Conservation (phyloP, 1,139 yeast genomes). For the Candida tetrigidarum region DNA sequence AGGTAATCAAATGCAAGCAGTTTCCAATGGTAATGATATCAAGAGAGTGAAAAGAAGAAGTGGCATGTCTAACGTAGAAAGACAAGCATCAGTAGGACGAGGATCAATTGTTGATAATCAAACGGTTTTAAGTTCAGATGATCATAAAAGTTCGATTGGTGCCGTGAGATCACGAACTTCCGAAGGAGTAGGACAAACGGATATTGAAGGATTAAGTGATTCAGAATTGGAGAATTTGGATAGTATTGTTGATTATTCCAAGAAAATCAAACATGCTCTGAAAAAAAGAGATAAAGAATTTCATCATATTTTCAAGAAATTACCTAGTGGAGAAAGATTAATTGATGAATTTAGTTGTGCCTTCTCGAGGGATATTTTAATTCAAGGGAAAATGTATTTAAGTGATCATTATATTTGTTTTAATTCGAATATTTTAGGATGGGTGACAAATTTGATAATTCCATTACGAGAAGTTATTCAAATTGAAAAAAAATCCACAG, state of each 20-base stretch:
- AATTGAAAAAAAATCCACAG: constrained; percentile 73
- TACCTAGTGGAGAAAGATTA: constrained; percentile 56
- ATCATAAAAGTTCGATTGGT: constrained; percentile 2
- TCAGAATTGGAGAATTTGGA: constrained; percentile 21
- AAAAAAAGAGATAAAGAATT: constrained; percentile 62
- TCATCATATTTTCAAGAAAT: constrained; percentile 60
- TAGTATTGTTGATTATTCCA: constrained; percentile 25
- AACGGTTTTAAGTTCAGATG: constrained; percentile 5
- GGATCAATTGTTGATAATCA: constrained; percentile 10
- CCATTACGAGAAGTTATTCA: constrained; percentile 73
- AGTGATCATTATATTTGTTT: constrained; percentile 65
- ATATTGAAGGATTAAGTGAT: constrained; percentile 10
- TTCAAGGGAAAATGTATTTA: constrained; percentile 73
- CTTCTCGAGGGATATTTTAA: constrained; percentile 65
- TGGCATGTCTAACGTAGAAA: constrained; percentile 11
- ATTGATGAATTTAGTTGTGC: constrained; percentile 77
- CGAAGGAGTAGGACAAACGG: constrained; percentile 9
- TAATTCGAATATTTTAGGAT: constrained; percentile 74
- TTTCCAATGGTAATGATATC: constrained; percentile 13
- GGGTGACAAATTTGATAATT: constrained; percentile 69
- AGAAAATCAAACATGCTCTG: constrained; percentile 31
- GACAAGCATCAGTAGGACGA: constrained; percentile 12
- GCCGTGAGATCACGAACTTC: constrained; percentile 11
- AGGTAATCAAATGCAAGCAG: constrained; percentile 13
- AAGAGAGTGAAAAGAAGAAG: constrained; percentile 27